phyloP scores from a whole-genome alignment of 257 asterid genomes.

The Solanum sejunctum region DNA sequence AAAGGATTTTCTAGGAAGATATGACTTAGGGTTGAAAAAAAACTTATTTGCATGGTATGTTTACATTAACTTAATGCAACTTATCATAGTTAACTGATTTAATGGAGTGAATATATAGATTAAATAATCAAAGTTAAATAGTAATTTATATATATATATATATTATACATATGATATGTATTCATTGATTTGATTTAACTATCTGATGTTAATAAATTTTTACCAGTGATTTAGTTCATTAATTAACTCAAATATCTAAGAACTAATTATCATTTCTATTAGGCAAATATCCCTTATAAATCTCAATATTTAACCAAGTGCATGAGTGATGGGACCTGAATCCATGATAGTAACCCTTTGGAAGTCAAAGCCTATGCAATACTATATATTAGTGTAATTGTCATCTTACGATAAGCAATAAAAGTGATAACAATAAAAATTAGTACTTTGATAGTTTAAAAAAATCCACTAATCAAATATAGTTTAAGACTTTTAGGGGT shows the following conservation, averaged over 20 bases:
- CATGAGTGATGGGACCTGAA: background rate
- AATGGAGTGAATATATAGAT: background rate
- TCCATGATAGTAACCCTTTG: background rate
- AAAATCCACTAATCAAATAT: background rate
- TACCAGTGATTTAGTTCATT: background rate
- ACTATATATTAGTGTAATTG: background rate
- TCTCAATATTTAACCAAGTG: background rate
- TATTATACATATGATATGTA: background rate
- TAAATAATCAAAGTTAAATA: background rate
- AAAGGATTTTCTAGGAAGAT: background rate
- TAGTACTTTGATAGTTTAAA: background rate
- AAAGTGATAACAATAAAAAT: background rate
- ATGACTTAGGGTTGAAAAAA: background rate
- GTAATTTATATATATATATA: background rate
- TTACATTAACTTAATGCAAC: background rate
- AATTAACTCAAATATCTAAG: background rate
- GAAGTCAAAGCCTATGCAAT: background rate
- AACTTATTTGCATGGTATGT: background rate
- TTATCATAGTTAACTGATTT: background rate
- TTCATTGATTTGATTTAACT: background rate
- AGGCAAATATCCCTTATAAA: background rate
- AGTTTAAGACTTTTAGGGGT: background rate
- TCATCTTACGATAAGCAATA: background rate
- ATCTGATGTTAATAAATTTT: background rate
- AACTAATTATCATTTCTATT: background rate